These are phyloP conservation scores for Sugiyamaella novakii DNA, from an alignment of 1,139 yeast species.

Conservation along the genomic window DNA sequence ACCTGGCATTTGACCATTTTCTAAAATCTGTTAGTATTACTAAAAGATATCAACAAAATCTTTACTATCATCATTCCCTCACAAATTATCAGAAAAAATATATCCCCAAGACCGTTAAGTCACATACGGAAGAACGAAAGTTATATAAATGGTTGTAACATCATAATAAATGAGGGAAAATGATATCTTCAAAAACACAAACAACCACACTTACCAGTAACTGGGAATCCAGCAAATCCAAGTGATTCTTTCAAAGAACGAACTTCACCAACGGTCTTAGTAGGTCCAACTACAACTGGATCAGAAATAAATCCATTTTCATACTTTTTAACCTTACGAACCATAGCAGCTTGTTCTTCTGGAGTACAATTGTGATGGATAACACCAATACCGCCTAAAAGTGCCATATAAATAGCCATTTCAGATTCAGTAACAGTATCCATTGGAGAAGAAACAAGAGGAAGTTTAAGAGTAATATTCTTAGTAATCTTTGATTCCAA, in stretches of 20 bases:
- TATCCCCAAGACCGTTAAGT: slow-evolving; percentile 98
- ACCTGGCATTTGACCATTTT: slow-evolving; percentile 81
- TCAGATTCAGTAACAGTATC: slow-evolving; percentile 97
- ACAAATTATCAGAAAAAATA: slow-evolving; percentile 50
- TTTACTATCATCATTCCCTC: too few species aligned
- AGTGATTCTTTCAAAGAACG: slow-evolving; percentile 66
- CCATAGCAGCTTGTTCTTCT: slow-evolving; percentile 99
- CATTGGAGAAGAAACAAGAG: slow-evolving; percentile 98
- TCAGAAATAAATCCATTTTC: slow-evolving; percentile 97
- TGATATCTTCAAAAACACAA: too few species aligned
- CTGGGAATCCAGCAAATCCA: slow-evolving; percentile 98
- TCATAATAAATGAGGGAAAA: slow-evolving; percentile 47
- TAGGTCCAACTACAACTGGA: slow-evolving; percentile 83
- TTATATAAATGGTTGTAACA: slow-evolving; percentile 62
- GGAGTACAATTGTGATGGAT: slow-evolving; percentile 96
- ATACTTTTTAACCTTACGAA: slow-evolving; percentile 89
- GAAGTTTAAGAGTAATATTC: slow-evolving; percentile 87
- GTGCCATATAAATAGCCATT: slow-evolving; percentile 99
- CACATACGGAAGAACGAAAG: slow-evolving; percentile 99
- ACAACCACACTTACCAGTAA: slow-evolving; percentile 99
- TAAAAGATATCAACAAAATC: too few species aligned
- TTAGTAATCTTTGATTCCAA: slow-evolving; percentile 87
- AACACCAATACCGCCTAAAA: slow-evolving; percentile 98
- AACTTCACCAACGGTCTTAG: slow-evolving; percentile 77
- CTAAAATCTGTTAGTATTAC: slow-evolving; percentile 46